phyloP scores from a whole-genome alignment of 257 asterid species.

The Solanum clarkiae region DNA sequence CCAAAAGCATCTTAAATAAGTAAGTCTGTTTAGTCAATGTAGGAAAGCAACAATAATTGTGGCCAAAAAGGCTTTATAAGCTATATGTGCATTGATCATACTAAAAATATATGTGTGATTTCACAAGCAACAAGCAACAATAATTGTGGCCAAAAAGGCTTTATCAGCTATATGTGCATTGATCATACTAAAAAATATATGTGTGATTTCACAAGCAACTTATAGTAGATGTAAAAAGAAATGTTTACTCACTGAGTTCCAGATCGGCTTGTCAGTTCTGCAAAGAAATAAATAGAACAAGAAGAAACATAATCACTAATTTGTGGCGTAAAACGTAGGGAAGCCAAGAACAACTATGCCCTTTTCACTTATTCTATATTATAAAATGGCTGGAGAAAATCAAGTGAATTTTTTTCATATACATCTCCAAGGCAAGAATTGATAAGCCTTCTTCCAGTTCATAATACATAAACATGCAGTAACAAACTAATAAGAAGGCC shows the following conservation, averaged over 20 bases:
- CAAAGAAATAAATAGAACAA: constrained; percentile 1
- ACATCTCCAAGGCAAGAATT: background rate
- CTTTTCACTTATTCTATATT: background rate
- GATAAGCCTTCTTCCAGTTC: background rate
- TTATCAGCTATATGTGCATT: background rate
- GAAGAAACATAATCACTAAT: constrained; percentile 11
- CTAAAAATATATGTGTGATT: background rate
- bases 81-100: background rate
- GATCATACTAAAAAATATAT: background rate
- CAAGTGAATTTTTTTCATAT: background rate
- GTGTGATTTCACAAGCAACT: background rate
- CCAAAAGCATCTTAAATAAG: background rate
- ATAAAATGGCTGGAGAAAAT: background rate
- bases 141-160: background rate
- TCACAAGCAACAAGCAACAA: background rate
- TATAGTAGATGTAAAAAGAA: background rate
- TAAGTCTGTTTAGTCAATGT: background rate
- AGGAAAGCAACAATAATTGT: background rate
- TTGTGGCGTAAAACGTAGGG: background rate
- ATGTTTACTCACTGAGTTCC: constrained; percentile 80
- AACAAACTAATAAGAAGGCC: background rate
- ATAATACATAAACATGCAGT: background rate
- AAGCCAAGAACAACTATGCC: background rate
- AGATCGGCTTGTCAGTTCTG: constrained; percentile 82
- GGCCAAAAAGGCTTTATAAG: background rate